Evolutionary conservation across 1,139 yeast species (phyloP).

Genomic region (Ogataea hybrid): DNA sequence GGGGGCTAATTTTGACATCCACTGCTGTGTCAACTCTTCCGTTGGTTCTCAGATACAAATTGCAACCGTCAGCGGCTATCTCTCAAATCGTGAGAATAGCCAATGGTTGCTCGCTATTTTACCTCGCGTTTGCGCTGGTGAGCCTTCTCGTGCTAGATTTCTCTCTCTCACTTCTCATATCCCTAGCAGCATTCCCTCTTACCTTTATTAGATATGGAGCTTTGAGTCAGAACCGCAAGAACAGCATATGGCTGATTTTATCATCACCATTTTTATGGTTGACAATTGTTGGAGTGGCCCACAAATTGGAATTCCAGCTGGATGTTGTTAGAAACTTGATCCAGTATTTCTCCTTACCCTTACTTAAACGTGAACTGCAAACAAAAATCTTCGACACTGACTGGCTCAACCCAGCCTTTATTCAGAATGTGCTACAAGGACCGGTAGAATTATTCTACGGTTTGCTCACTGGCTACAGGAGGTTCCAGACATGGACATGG

Average conservation of each 20-base stretch:
- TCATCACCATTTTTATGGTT: conserved; percentile 32
- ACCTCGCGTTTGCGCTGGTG: conserved; percentile 66
- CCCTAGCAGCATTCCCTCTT: conserved; percentile 68
- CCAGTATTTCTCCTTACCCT: conserved; percentile 26
- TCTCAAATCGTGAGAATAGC: conserved; percentile 36
- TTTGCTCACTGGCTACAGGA: conserved; percentile 62
- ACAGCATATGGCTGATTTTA: conserved; percentile 23
- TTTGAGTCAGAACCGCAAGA: conserved; percentile 11
- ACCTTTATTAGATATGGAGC: conserved; percentile 55
- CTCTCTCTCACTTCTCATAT: conserved; percentile 71
- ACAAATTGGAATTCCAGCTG: conserved; percentile 23
- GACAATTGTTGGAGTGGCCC: conserved; percentile 25
- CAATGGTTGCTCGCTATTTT: conserved; percentile 38
- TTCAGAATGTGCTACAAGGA: conserved; percentile 40
- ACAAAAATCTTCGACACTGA: conserved; percentile 31
- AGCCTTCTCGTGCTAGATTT: conserved; percentile 82
- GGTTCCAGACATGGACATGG: conserved; percentile 88
- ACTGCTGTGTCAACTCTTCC: conserved; percentile 16
- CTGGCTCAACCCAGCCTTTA: conserved; percentile 47
- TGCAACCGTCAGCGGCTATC: conserved; percentile 3
- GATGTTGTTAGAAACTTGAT: conserved; percentile 29
- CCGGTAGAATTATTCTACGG: conserved; percentile 44
- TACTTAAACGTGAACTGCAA: conserved; percentile 21
- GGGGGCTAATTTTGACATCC: conserved; percentile 13
- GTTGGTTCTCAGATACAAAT: conserved; percentile 6